Evolutionary conservation across 208 protist species (phyloP).

Genomic region (Kentomonas sorsogonicus): DNA sequence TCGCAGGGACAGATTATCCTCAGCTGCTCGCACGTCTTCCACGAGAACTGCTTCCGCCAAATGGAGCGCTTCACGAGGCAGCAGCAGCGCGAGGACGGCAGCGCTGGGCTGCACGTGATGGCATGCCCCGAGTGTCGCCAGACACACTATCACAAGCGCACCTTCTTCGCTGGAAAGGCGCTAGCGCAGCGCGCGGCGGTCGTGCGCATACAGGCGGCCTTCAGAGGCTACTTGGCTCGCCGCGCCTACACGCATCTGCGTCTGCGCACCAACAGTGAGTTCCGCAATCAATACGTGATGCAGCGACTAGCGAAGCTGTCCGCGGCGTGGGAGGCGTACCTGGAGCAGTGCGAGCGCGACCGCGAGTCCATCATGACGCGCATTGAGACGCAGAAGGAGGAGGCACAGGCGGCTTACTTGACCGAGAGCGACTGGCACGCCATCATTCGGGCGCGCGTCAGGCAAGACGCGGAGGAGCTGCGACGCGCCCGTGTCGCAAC

Average conservation of each 20-base stretch:
- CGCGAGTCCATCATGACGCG: conserved; percentile 28
- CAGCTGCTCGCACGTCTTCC: conserved; percentile 85
- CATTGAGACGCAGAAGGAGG: conserved; percentile 45
- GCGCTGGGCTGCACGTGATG: conserved; percentile 24
- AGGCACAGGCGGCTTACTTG: conserved; percentile 40
- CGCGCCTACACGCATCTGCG: conserved; percentile 49
- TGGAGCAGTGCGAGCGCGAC: conserved; percentile 26
- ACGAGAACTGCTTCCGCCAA: conserved; percentile 74
- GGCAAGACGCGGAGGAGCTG: not conserved
- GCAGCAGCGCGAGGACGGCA: conserved; percentile 34
- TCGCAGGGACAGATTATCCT: conserved; percentile 74
- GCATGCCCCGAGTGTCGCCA: conserved; percentile 78
- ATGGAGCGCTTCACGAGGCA: conserved; percentile 72
- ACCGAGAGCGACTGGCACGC: conserved; percentile 43
- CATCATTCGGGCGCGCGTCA: conserved; percentile 17
- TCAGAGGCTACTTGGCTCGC: conserved; percentile 56
- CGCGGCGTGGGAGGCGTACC: conserved; percentile 43
- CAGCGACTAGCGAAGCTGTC: conserved; percentile 56
- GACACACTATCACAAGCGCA: conserved; percentile 76
- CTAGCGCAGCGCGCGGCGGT: conserved; percentile 73
- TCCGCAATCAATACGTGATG: conserved; percentile 56
- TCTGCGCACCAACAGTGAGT: conserved; percentile 39
- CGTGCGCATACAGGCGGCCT: conserved; percentile 61
- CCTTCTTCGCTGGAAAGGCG: conserved; percentile 74
- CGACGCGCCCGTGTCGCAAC: not conserved